These are phyloP conservation scores for Sporothrix protearum DNA, from an alignment of 2,329 filamentous ascomycete species.

Conservation along the genomic window DNA sequence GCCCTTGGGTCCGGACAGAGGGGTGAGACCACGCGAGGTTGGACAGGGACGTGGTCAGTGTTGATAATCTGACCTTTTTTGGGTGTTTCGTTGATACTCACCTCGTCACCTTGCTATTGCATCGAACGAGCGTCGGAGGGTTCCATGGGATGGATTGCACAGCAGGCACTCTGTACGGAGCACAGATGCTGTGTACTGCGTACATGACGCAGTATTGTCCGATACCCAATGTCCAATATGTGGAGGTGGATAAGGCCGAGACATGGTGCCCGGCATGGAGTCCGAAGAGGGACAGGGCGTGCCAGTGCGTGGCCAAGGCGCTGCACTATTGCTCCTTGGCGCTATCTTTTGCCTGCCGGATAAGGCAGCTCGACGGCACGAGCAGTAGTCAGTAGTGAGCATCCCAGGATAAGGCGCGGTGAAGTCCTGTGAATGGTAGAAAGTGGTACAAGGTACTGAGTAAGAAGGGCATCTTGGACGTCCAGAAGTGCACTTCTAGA, in stretches of 20 bases:
- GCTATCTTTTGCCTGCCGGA: slow-evolving; percentile 17
- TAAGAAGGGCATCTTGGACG: too few relatives aligned
- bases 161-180: too few relatives aligned
- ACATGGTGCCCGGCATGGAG: neutral
- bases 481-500: too few relatives aligned
- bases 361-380: neutral
- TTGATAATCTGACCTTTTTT: neutral
- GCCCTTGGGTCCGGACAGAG: neutral
- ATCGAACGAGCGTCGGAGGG: neutral
- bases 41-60: neutral
- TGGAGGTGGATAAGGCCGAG: neutral
- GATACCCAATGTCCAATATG: neutral
- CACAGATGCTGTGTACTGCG: too few relatives aligned
- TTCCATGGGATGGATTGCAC: neutral
- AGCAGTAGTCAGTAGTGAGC: neutral
- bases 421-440: neutral
- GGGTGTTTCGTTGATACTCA: neutral
- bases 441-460: neutral
- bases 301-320: neutral
- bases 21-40: neutral
- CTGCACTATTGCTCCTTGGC: slow-evolving; percentile 6
- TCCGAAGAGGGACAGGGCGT: neutral
- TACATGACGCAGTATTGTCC: too few relatives aligned
- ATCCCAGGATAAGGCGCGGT: neutral
- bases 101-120: neutral